Evolutionary conservation across 129 eudicot genomes (phyloP).

Genomic region (Flaveria sonorensis): DNA sequence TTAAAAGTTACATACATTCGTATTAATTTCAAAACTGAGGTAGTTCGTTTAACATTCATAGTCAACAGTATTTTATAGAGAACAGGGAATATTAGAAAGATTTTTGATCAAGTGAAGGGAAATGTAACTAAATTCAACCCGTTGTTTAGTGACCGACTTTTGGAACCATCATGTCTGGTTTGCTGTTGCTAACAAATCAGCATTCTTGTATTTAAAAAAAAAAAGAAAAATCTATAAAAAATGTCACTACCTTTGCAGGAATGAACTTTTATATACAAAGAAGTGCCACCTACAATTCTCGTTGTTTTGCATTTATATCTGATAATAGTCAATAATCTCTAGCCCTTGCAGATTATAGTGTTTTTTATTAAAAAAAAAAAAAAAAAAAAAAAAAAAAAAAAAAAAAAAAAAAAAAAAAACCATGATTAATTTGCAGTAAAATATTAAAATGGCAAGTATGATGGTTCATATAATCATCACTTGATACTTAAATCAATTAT

Average conservation of each 20-base stretch:
- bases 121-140: not conserved
- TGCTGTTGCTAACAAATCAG: not conserved
- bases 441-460: not conserved
- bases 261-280: not conserved
- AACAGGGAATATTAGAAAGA: not conserved
- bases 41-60: not conserved
- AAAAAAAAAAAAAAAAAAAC: no score
- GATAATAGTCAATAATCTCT: not conserved
- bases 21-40: not conserved
- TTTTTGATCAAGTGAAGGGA: not conserved
- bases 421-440: not conserved
- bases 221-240: not conserved
- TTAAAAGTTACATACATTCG: not conserved
- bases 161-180: not conserved
- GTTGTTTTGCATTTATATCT: not conserved
- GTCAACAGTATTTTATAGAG: not conserved
- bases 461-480: conserved; percentile 8
- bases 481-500: not conserved
- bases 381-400: no score
- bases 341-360: not conserved
- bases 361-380: no score
- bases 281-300: not conserved
- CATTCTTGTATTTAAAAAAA: not conserved
- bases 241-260: not conserved
- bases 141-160: not conserved